A percentile compares a stretch with the other conserved stretches of the same genome.
phyloP scores from a whole-genome alignment of 192 early-diverging fungal species.

The Backusella mclennaniae region DNA sequence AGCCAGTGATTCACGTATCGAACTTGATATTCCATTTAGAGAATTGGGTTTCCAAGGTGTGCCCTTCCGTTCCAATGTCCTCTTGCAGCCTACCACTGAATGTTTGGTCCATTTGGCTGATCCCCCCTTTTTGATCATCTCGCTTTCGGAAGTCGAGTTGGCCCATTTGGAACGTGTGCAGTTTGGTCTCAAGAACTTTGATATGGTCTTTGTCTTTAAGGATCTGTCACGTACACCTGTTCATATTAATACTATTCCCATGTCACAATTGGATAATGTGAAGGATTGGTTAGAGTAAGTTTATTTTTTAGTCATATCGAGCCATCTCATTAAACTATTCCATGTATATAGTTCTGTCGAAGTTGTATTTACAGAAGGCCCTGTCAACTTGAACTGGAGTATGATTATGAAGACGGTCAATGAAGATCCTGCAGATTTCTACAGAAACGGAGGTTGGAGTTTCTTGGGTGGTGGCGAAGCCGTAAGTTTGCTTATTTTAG shows the following conservation, averaged over 20 bases:
- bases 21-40: constrained; percentile 92
- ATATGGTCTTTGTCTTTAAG: constrained; percentile 97
- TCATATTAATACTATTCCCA: constrained; percentile 96
- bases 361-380: constrained; percentile 90
- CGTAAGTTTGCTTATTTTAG: constrained; percentile 33
- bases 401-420: constrained; percentile 99
- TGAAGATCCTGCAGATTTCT: constrained; percentile 90
- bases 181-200: constrained; percentile 98
- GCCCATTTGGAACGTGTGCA: constrained; percentile 96
- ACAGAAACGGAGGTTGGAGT: constrained; percentile 88
- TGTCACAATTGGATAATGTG: constrained; percentile 86
- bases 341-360: constrained; percentile 69
- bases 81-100: constrained; percentile 93
- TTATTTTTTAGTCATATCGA: too few species aligned
- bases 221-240: constrained; percentile 85
- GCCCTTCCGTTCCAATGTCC: constrained; percentile 85
- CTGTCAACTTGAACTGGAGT: constrained; percentile 91
- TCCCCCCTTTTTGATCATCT: constrained; percentile 88
- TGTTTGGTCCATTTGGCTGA: constrained; percentile 96
- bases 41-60: constrained; percentile 96
- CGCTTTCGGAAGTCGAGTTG: constrained; percentile 89
- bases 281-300: constrained; percentile 90
- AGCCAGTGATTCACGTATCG: constrained; percentile 71
- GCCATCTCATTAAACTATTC: too few species aligned
- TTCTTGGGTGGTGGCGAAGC: constrained; percentile 76